phyloP scores from a whole-genome alignment of 129 eudicot species.

The Pulicaria dysenterica region DNA sequence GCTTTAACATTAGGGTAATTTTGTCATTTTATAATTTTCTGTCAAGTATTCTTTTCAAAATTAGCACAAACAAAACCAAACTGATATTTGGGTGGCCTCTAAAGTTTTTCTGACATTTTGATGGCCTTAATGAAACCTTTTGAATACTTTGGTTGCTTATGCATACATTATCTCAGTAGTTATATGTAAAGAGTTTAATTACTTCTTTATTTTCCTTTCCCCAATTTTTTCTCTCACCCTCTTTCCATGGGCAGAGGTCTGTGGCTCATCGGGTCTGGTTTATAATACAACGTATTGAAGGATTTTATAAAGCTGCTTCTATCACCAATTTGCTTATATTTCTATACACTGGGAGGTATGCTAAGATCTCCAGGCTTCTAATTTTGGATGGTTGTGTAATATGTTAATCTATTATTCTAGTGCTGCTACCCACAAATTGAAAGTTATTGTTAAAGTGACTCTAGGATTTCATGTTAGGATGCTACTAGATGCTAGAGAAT shows the following conservation, averaged over 20 bases:
- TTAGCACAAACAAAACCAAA: no score
- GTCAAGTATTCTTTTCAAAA: no score
- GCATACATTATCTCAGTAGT: neutral
- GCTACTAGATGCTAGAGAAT: neutral
- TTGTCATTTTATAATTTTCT: no score
- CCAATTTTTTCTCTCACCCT: neutral
- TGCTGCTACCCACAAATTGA: neutral
- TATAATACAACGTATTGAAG: slow-evolving; percentile 84
- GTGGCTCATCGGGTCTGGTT: slow-evolving; percentile 81
- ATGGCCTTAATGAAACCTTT: no score
- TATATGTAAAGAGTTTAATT: neutral
- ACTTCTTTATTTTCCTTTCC: neutral
- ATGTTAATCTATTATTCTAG: slow-evolving; percentile 5
- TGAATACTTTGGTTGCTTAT: no score
- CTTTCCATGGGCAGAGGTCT: slow-evolving; percentile 56
- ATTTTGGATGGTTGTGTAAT: slow-evolving; percentile 6
- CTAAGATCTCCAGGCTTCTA: neutral
- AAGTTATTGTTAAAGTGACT: neutral
- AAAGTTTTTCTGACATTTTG: no score
- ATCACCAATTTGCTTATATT: slow-evolving; percentile 83
- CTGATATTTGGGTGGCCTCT: no score
- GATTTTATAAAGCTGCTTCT: slow-evolving; percentile 92
- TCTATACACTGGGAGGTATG: slow-evolving; percentile 90
- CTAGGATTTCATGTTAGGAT: slow-evolving; percentile 6
- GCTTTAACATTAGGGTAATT: no score